Base-by-base conservation (phyloP, 768 basidiomycete species). In the Russula dissimulans region DNA sequence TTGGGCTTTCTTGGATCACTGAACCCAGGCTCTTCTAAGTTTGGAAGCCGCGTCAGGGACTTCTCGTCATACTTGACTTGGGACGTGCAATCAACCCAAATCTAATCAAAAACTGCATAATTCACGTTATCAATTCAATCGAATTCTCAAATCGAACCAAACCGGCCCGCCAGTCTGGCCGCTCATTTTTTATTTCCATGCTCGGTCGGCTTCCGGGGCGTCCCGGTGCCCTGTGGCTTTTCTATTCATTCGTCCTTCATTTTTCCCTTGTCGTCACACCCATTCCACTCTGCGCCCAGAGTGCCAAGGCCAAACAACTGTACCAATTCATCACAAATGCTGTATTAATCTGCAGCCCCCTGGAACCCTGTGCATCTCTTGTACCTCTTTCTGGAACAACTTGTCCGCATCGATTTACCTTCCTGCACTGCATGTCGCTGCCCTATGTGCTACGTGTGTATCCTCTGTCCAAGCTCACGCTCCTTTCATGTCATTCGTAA, bases 1-100 rank as follows among this genome's bases (percentile, higher is more conserved):
- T 66, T 41, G 63, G 36, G 10, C 59, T 66, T 48, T 66, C 65
- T 45, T 66, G 59, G 63, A 46, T 61, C 48, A 55, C 49, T 9
- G 62, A 60, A 54, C 51, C 51, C 12, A 50, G 54, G 17, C 57
- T 63, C 32, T 65, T 65, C 62, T 65, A 44, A 62, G 36, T 51
- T 52, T 8, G 59, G 53, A 49, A 55, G 42, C 26, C 32, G 48
- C 36, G n/a, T 45, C 49, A 34, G 9, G 41, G 48, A 26, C 22
- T 39, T 32, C 3, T 31, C 39, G 5, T 44, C 31, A 29, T 15
- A 39, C 10, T 32, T 26, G 14, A 41, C 34, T 26, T 26, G 22
- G 22, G 22, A 31, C 34, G 58, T 10, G 31, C 48, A 56, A 26
- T 42, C 56, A 47, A 41, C 39, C 46, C 22, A 50, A 34, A 57